Conservation (phyloP, 2,329 filamentous ascomycete genomes). For the Cordyceps militaris region DNA sequence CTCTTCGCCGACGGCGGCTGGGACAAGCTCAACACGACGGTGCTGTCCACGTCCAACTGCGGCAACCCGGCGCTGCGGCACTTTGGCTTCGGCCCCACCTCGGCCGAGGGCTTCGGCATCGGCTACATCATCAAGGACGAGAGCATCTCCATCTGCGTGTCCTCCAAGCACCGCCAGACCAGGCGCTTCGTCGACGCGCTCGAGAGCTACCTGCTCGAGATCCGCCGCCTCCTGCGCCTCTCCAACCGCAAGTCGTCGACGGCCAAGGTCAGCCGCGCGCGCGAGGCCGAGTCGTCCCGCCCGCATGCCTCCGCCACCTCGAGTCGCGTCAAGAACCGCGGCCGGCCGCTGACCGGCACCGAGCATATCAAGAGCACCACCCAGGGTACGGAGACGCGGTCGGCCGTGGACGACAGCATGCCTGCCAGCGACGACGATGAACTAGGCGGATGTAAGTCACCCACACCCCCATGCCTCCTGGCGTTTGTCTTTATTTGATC, state of each 20-base stretch:
- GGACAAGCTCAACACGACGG: constrained; percentile 92
- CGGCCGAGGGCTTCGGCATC: constrained; percentile 90
- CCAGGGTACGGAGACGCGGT: constrained; percentile 36
- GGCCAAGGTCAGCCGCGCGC: constrained; percentile 41
- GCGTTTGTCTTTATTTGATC: constrained; percentile 10
- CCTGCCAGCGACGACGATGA: constrained; percentile 78
- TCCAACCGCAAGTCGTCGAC: constrained; percentile 43
- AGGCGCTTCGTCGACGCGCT: constrained; percentile 82
- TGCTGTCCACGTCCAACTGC: constrained; percentile 96
- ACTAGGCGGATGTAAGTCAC: constrained; percentile 79
- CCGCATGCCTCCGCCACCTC: constrained; percentile 15
- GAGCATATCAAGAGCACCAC: constrained; percentile 37
- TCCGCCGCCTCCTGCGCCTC: constrained; percentile 73
- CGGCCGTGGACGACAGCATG: constrained; percentile 61
- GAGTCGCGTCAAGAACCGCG: constrained; percentile 60
- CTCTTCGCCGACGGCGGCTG: constrained; percentile 86
- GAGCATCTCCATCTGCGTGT: constrained; percentile 62
- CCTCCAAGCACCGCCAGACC: constrained; percentile 90
- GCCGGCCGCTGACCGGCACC: constrained; percentile 60
- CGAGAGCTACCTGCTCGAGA: constrained; percentile 85
- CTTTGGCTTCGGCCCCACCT: constrained; percentile 94
- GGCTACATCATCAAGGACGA: constrained; percentile 99
- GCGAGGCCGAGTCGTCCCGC: constrained; percentile 44
- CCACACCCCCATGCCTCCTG: background rate
- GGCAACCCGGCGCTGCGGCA: constrained; percentile 91